Evolutionary conservation across 495 filamentous ascomycete species (phyloP), one percentile per base, ranked within the genome.

Genomic region (Chaetomidium leptoderma): DNA sequence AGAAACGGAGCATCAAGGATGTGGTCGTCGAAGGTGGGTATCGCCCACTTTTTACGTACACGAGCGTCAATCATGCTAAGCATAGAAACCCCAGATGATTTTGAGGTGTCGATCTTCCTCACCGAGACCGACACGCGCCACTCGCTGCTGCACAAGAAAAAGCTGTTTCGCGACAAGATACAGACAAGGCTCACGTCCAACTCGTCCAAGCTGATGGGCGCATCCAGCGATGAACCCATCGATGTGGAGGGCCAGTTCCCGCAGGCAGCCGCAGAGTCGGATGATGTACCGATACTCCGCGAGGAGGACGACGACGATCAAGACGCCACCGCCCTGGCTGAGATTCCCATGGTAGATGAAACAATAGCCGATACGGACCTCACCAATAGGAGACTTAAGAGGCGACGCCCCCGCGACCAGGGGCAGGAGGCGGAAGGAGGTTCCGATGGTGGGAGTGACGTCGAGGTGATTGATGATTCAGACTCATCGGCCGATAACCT

Each of bases 101-200:
- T 97, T 65, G 91, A 97, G 67, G 89, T 96, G 37, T 86, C 89
- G 17, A 85, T 97, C 59, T 98, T 97, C 74, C 81, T 98, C 63
- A 95, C 87, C 33, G 88, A 95, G 70, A 86, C 85, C 7, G 86
- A 85, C 23, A 90, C 89, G n/a, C 83, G 91, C 29, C 92, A 97
- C 76, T 86, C 89, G 16, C 78, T 98, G 10, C 80, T 97, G 51
- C 86, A 87, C 59, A 92, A 92, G 66, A 81, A 85, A 53, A 97
- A 95, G 72, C 76, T 68, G 76, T 90, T 81, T 62, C 82, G 67
- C 63, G 76, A 81, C 46, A 84, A 64, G 48, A 72, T 67, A 47
- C 80, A 79, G 69, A 74, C 69, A 21, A 76, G 73, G 58, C 60
- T 86, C 33, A 75, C 75, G 45, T 83, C 80, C 46, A 85, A 85